A percentile compares a stretch with the other conserved stretches of the same genome.
Conservation (phyloP, 2,329 filamentous ascomycete genomes). For the Daldinia sp. region DNA sequence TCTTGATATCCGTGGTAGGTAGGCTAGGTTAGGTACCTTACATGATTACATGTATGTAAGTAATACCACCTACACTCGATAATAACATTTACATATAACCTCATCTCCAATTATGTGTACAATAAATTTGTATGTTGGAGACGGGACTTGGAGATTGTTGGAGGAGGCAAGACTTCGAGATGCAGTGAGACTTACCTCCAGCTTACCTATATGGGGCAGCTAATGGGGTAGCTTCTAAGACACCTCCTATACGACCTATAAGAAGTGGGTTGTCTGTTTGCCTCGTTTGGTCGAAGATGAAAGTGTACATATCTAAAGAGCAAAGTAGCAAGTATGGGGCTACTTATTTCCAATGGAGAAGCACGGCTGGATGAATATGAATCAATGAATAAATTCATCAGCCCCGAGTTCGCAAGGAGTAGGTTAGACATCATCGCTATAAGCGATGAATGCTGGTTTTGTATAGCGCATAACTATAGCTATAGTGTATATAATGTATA, state of each 20-base stretch:
- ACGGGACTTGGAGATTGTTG: neutral
- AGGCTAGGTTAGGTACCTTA: neutral
- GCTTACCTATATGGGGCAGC: too few relatives aligned
- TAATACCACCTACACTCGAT: neutral
- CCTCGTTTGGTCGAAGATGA: neutral
- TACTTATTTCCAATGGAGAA: neutral
- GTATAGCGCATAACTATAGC: neutral
- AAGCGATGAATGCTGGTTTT: neutral
- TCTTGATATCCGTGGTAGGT: neutral
- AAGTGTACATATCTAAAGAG: neutral
- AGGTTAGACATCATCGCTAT: neutral
- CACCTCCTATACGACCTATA: too few relatives aligned
- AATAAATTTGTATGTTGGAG: neutral
- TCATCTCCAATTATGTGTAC: neutral
- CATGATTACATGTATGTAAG: constrained; percentile 3
- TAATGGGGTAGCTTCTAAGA: neutral
- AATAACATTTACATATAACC: neutral
- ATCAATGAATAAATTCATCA: neutral
- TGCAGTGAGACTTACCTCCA: neutral
- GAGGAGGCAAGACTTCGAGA: neutral
- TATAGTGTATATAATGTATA: too few relatives aligned
- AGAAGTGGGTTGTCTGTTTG: neutral
- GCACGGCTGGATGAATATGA: neutral
- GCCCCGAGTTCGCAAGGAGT: neutral
- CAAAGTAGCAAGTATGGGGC: neutral